Base-by-base conservation (phyloP, 148 eudicot species). In the Amaranthus palmeri region DNA sequence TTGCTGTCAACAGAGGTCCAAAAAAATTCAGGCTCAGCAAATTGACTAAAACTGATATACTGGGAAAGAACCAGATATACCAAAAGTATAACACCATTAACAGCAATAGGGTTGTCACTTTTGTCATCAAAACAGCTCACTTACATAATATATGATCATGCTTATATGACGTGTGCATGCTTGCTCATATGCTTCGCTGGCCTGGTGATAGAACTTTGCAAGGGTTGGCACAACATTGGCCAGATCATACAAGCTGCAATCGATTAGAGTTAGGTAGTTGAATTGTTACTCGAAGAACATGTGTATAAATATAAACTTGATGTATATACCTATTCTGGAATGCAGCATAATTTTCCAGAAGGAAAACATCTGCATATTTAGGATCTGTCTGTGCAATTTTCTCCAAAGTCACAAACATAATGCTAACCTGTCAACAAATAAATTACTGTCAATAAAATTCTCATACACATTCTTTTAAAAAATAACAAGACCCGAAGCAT, bases 141-240 rank as follows among this genome's bases (percentile, higher is more conserved):
- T 90, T 68, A 95, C 98, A 65, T 83, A 84, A 73, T 89, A 91
- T 75, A 95, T 95, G 72, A 91, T 89, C 86, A 85, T 77, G 80
- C 84, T 95, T 73, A 95, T 85, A 75, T 85, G 92, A 60, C 97
- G 93, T 10, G 90, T 89, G 80, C 97, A 95, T 81, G 98, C 92
- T 83, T 84, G 89, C 74, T 95, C 98, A 75, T 95, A 95, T 42
- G 90, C 83, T 86, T 95, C 98, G 77, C 97, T 95, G 71, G 98
- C 98, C 81, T 95, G 96, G 81, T 91, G 96, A 82, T 95, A 95
- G 79, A 91, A 95, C 79, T 88, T 95, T 61, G 97, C 97, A 58
- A 95, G 75, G 36, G 93, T 91, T 6, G 92, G 91, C 72, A 95
- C 97, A 67, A 85, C 91, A 83, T 91, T 95, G 67, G 98, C 98